Percentiles rank a stretch among this genome's conserved stretches.
Conservation (phyloP, 352 stramenopile species). For the Porosira glacialis region DNA sequence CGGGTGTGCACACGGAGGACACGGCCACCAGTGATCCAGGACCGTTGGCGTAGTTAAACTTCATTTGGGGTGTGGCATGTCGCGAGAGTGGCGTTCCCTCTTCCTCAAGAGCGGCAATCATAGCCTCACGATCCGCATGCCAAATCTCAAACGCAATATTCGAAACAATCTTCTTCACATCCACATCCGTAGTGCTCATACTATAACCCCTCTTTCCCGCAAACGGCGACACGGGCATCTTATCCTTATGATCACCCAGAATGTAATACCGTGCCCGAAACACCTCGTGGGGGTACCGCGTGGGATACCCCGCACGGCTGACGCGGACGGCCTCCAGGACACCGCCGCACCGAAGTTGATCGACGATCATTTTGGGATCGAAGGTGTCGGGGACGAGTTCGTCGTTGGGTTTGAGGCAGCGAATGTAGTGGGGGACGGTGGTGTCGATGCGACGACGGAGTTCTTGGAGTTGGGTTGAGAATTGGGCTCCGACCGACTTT, state of each 20-base stretch:
- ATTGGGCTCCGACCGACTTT: constrained; percentile 71
- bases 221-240: neutral
- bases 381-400: constrained; percentile 82
- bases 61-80: constrained; percentile 12
- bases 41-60: constrained; percentile 32
- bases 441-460: constrained; percentile 86
- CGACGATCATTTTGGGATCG: constrained; percentile 84
- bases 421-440: constrained; percentile 89
- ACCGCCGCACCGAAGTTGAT: constrained; percentile 89
- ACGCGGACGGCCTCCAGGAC: constrained; percentile 94
- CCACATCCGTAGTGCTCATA: neutral
- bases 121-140: constrained; percentile 41
- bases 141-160: constrained; percentile 66
- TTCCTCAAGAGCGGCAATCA: constrained; percentile 46
- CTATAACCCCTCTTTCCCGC: neutral
- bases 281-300: constrained; percentile 86
- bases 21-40: constrained; percentile 40
- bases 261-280: constrained; percentile 80
- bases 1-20: constrained; percentile 55
- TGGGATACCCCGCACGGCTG: constrained; percentile 87
- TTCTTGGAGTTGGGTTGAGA: constrained; percentile 85
- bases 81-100: constrained; percentile 25
- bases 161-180: constrained; percentile 6
- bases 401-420: constrained; percentile 94
- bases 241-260: constrained; percentile 38